Evolutionary conservation across 768 basidiomycete genomes (phyloP).

Genomic region (Peribolospora baueri): DNA sequence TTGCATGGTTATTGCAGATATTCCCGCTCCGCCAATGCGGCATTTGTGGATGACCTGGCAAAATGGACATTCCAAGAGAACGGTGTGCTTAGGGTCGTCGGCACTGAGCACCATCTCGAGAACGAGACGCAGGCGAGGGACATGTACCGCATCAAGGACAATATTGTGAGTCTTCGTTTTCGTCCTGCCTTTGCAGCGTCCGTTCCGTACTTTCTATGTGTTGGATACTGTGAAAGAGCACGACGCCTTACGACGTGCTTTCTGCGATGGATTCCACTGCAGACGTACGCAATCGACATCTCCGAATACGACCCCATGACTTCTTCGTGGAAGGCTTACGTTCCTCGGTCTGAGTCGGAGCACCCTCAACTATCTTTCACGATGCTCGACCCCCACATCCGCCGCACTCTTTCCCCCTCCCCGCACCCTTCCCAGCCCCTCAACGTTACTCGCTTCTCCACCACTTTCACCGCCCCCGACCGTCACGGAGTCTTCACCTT

Average conservation of each 20-base stretch:
- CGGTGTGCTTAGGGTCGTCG: conserved; percentile 52
- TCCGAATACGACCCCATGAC: conserved; percentile 32
- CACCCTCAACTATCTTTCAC: conserved; percentile 91
- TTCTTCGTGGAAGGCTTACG: no score
- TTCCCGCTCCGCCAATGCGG: conserved; percentile 43
- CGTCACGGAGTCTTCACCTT: conserved; percentile 98
- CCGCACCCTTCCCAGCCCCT: neutral
- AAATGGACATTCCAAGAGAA: conserved; percentile 82
- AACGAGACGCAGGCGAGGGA: conserved; percentile 33
- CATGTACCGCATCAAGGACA: conserved; percentile 59
- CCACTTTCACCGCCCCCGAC: conserved; percentile 75
- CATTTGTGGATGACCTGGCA: conserved; percentile 47
- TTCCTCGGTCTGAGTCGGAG: conserved; percentile 21
- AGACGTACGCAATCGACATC: conserved; percentile 54
- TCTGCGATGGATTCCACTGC: neutral
- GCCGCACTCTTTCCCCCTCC: conserved; percentile 42
- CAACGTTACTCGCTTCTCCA: conserved; percentile 29
- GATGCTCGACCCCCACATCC: conserved; percentile 93
- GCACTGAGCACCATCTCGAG: conserved; percentile 39
- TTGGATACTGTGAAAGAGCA: no score
- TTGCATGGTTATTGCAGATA: conserved; percentile 23
- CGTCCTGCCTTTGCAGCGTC: neutral
- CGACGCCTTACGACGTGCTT: no score
- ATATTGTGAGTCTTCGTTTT: conserved; percentile 31
- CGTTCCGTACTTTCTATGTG: neutral